Evolutionary conservation across 306 rosid species (phyloP), one percentile per base, ranked within the genome.

Genomic region (Quercus dentata): DNA sequence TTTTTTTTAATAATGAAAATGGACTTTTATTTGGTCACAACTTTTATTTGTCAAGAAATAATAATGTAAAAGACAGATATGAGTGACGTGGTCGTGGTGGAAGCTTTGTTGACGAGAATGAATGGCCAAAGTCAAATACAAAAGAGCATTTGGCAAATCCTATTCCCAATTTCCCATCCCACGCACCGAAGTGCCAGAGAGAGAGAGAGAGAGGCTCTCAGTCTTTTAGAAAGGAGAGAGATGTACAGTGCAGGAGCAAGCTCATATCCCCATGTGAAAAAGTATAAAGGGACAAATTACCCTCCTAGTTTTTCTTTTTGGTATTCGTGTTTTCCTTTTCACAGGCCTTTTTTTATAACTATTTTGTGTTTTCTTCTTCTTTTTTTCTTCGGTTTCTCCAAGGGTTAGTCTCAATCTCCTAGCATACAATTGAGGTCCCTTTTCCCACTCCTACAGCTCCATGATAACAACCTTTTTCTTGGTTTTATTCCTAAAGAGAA

Each of bases 201-300:
- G 61, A 63, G 31, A 63, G 76, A 67, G 28, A 9, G 59, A 54
- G 10, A 25, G 57, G 46, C 46, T 41, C 10, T 41, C 46, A 41
- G 46, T 41, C 46, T 54, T 18, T 21, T 10, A 56, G 75, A 58
- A 38, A 18, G 58, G 52, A 19, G 70, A 27, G 74, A 64, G 72
- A 25, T 4, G 31, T 14, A 61, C 54, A 49, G 11, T 56, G 78
- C 28, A 73, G 81, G 63, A 76, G 80, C 13, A 13, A 83, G 77
- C 88, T 69, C 78, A 78, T 63, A 87, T 87, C 90, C 90, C 90
- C 83, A 87, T 87, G 85, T 85, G 89, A 80, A 61, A 86, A 52
- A 49, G 70, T 64, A 82, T 76, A 80, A 80, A 65, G 78, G 79
- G 76, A 19, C 79, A 78, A 86, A 75, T 58, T 54, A 74, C 68